Evolutionary conservation across 768 basidiomycete genomes (phyloP).

Genomic region (Pholiota conissans): DNA sequence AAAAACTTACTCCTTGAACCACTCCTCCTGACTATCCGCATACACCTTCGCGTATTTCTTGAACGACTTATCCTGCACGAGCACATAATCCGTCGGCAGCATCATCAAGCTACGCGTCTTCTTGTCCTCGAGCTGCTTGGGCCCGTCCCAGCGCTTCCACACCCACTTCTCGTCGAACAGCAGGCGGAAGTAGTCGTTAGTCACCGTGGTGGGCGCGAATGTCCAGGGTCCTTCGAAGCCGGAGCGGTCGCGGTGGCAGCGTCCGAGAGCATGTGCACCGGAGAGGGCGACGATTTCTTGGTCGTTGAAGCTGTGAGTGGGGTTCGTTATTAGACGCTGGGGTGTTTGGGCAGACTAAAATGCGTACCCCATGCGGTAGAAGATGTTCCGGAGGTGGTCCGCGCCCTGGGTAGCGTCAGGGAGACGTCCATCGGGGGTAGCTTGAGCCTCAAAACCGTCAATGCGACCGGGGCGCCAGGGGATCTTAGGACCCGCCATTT

Average conservation of each 20-base stretch:
- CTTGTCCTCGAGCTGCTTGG: slow-evolving; percentile 94
- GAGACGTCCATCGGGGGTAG: slow-evolving; percentile 85
- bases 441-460: slow-evolving; percentile 76
- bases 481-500: slow-evolving; percentile 90
- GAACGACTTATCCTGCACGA: slow-evolving; percentile 90
- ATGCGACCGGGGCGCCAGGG: slow-evolving; percentile 94
- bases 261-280: slow-evolving; percentile 94
- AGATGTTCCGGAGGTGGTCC: slow-evolving; percentile 85
- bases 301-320: slow-evolving; percentile 70
- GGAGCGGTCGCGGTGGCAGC: slow-evolving; percentile 84
- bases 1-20: slow-evolving; percentile 86
- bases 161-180: slow-evolving; percentile 90
- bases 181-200: slow-evolving; percentile 85
- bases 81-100: slow-evolving; percentile 91
- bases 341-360: too few relatives aligned
- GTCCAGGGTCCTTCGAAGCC: slow-evolving; percentile 90
- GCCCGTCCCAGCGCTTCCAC: slow-evolving; percentile 96
- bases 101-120: slow-evolving; percentile 90
- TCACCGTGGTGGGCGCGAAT: slow-evolving; percentile 86
- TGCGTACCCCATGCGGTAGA: slow-evolving; percentile 84
- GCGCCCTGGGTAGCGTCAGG: slow-evolving; percentile 85
- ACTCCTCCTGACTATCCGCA: slow-evolving; percentile 80
- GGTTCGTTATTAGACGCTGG: too few relatives aligned
- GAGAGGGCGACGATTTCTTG: slow-evolving; percentile 95
- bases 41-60: slow-evolving; percentile 87